Evolutionary conservation across 495 filamentous ascomycete species (phyloP), one percentile per base, ranked within the genome.

Genomic region (Lasiosphaeria ovina): DNA sequence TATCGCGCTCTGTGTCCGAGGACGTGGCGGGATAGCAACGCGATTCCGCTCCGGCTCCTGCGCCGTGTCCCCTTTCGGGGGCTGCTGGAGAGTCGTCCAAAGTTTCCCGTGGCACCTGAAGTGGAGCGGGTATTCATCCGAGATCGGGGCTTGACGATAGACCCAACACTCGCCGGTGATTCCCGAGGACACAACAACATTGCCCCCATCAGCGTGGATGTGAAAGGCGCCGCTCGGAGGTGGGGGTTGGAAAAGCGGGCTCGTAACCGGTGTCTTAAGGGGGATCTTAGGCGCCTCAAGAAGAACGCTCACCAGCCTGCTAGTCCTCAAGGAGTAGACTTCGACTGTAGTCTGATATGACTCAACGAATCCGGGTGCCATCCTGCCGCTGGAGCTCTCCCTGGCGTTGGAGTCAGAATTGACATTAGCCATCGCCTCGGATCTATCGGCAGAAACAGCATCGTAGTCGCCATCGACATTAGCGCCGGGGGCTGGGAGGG

Each of bases 281-380:
- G 72, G 72, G 14, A 70, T 75, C 61, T 74, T 80, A 14, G 77
- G 77, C 35, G 80, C 71, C 65, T 85, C 77, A 60, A 92, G 85
- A 10, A 97, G 77, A 0, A 87, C 89, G 32, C 84, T 77, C 58
- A 95, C 72, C 51, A 86, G 85, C 54, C 80, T 76, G 53, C 87
- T 83, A 6, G 84, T 89, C 57, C 80, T 81, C 32, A 97, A 71
- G 7, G 92, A 95, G 69, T 91, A 93, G 1, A 97, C 79, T 58
- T 96, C 91, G 4, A 93, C 90, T 0, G 87, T 86, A 2, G 92
- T 96, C 70, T 94, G 91, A 66, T 92, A 95, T 35, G 77, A 78
- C 8, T 79, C 76, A 36, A 81, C 67, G 14, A 66, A 64, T 71
- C 78, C 59, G 77, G 76, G 35, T 14, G 62, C 34, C 51, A 45